Evolutionary conservation across 2,329 filamentous ascomycete species (phyloP), one percentile per base, ranked within the genome.

Genomic region (Claviceps sp.): DNA sequence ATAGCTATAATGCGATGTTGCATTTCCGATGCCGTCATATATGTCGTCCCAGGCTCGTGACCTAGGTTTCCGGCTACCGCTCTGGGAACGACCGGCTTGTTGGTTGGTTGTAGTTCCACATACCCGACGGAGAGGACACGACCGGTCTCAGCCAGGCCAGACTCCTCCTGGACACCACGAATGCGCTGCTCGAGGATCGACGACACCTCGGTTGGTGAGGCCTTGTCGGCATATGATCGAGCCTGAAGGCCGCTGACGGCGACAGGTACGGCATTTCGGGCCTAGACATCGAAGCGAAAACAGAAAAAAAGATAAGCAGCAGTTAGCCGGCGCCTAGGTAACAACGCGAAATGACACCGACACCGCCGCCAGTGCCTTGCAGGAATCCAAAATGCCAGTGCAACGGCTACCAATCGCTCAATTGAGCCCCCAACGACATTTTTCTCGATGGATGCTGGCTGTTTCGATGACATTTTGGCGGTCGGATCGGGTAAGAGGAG

Each of bases 121-220:
- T 94, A 97, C 91, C 91, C 91, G 74, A 98, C 89, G 68, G 90
- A 96, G 66, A 98, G 85, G 68, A 98, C 93, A 77, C 91, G 89
- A 71, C 93, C 93, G 70, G 93, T 98, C 86, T 98, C 93, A 73
- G 93, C 89, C 66, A 98, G 86, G 72, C 82, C 83, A 70, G 88
- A 80, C 80, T 97, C 93, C 78, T 97, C 93, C 76, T 95, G 87
- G 63, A 97, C 88, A 80, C 93, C 93, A 71, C 93, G 88, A 69
- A 98, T 98, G 76, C 90, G 83, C 83, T 97, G 91, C 80, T 97
- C 93, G 70, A 98, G 87, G 74, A 98, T 97, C 64, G 91, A 96
- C 64, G 93, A 97, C 66, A 97, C 91, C 80, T 98, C 93, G 67
- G 91, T 98, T 65, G 93, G 93, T 56, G 89, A 75, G 66, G 93